Percentiles rank a stretch among this genome's conserved stretches.
Conservation (phyloP, 2,329 filamentous ascomycete species). For the Fusarium mexicanum region DNA sequence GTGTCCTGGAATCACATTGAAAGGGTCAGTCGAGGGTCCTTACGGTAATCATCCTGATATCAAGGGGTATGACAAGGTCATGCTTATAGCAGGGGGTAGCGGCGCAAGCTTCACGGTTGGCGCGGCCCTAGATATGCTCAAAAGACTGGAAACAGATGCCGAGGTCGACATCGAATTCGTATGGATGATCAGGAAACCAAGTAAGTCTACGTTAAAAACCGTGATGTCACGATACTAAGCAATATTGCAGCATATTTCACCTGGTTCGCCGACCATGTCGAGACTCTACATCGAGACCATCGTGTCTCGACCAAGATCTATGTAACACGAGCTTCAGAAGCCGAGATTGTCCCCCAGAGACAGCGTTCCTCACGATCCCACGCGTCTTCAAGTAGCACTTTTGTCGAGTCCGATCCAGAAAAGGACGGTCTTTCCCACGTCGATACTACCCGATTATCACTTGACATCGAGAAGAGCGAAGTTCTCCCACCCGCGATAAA, state of each 20-base stretch:
- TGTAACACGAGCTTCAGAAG: conserved; percentile 46
- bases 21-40: conserved; percentile 65
- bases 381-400: conserved; percentile 13
- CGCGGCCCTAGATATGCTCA: conserved; percentile 50
- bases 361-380: conserved; percentile 15
- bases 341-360: conserved; percentile 4
- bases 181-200: conserved; percentile 51
- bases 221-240: background rate
- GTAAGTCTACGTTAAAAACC: conserved; percentile 38
- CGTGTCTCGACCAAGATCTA: conserved; percentile 48
- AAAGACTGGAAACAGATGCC: conserved; percentile 29
- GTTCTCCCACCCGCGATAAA: background rate
- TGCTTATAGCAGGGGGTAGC: conserved; percentile 69
- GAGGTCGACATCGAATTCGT: conserved; percentile 50
- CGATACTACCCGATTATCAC: background rate
- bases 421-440: conserved; percentile 8
- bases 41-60: conserved; percentile 67
- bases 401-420: conserved; percentile 9
- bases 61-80: conserved; percentile 61
- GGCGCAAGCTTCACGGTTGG: conserved; percentile 66
- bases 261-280: conserved; percentile 52
- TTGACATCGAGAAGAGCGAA: conserved; percentile 33
- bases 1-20: conserved; percentile 59
- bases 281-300: conserved; percentile 43
- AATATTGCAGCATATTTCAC: conserved; percentile 45